Percentiles rank a stretch among this genome's conserved stretches.
Evolutionary conservation across 495 filamentous ascomycete genomes (phyloP).

Genomic region (Cenococcum geophilum): DNA sequence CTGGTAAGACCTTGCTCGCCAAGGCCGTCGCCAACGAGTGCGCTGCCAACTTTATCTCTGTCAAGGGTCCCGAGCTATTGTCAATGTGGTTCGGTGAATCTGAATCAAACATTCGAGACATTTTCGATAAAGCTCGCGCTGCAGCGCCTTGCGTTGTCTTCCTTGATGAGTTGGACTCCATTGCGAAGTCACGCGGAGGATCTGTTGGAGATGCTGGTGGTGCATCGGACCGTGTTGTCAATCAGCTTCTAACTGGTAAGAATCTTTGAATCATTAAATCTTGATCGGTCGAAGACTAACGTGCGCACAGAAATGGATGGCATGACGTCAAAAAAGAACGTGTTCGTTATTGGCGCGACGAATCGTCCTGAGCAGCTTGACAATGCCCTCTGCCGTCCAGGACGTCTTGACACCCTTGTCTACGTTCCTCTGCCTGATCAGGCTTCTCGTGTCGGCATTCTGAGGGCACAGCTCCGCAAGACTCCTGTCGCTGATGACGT

Average conservation of each 20-base stretch:
- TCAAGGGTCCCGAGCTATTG: conserved; percentile 95
- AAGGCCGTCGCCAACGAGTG: conserved; percentile 99
- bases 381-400: conserved; percentile 93
- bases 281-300: conserved; percentile 5
- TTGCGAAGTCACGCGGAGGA: conserved; percentile 98
- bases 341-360: conserved; percentile 98
- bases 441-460: conserved; percentile 74
- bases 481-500: conserved; percentile 86
- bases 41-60: conserved; percentile 97
- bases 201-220: conserved; percentile 95
- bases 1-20: conserved; percentile 98
- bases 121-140: conserved; percentile 98
- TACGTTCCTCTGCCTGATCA: conserved; percentile 96
- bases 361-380: conserved; percentile 98
- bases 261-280: conserved; percentile 19
- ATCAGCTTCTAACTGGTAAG: conserved; percentile 96
- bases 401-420: conserved; percentile 96
- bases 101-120: conserved; percentile 98
- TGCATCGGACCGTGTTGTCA: conserved; percentile 98
- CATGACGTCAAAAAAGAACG: conserved; percentile 99
- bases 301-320: conserved; percentile 79
- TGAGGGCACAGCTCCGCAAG: conserved; percentile 96
- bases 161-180: conserved; percentile 97
- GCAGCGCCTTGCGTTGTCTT: conserved; percentile 98
- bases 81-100: conserved; percentile 99